A percentile compares a stretch with the other conserved stretches of the same genome.
Evolutionary conservation across 2,329 filamentous ascomycete species (phyloP).

Genomic region (Arthroderma sp.): DNA sequence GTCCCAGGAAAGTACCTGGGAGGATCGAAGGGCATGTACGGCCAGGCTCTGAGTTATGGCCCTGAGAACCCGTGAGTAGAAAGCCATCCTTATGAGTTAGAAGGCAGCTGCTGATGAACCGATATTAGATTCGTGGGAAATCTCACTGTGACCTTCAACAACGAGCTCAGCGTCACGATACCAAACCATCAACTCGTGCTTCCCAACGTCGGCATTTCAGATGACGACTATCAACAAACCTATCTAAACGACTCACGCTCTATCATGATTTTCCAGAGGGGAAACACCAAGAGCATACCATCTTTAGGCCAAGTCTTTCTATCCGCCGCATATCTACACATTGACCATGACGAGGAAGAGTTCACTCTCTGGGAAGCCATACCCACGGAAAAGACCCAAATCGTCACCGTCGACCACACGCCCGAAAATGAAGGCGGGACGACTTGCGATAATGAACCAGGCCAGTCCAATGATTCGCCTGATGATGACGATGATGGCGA

Average conservation of each 20-base stretch:
- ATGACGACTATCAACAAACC: conserved; percentile 2
- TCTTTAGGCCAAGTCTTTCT: conserved; percentile 20
- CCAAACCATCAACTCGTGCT: conserved; percentile 22
- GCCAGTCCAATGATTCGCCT: too few relatives aligned
- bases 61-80: too few relatives aligned
- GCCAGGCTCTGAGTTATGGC: too few relatives aligned
- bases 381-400: conserved; percentile 8
- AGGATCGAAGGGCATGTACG: too few relatives aligned
- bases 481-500: too few relatives aligned
- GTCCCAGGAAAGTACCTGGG: background rate
- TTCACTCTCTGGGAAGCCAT: conserved; percentile 14
- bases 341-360: conserved; percentile 16
- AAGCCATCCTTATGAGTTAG: too few relatives aligned
- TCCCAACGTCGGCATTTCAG: conserved; percentile 15
- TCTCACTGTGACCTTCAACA: conserved; percentile 9
- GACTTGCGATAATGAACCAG: too few relatives aligned
- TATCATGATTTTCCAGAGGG: background rate
- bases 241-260: background rate
- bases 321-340: conserved; percentile 18
- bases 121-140: conserved; percentile 7
- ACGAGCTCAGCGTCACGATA: conserved; percentile 13
- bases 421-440: too few relatives aligned
- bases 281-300: background rate
- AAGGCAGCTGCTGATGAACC: too few relatives aligned
- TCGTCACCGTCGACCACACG: conserved; percentile 10